These are phyloP conservation scores for Hypoxylon cercidicola DNA, from an alignment of 495 filamentous ascomycete genomes.

Conservation along the genomic window DNA sequence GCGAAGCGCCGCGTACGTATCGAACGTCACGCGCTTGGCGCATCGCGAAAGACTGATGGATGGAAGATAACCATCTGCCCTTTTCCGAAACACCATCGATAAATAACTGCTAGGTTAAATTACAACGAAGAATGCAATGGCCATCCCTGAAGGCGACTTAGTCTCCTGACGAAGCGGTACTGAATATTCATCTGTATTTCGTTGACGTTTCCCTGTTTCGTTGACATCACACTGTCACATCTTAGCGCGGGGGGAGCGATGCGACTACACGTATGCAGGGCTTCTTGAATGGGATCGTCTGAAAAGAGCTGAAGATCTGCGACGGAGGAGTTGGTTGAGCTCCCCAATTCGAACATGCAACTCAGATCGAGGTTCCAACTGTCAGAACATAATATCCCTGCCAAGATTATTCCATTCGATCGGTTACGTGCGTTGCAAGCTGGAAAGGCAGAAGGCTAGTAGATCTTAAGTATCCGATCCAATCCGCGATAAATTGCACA, in stretches of 20 bases:
- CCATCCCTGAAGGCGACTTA: too few relatives aligned
- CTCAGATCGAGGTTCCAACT: conserved; percentile 16
- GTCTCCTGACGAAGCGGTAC: too few relatives aligned
- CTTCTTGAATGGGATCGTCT: conserved; percentile 12
- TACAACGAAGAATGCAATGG: too few relatives aligned
- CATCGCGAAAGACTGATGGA: too few relatives aligned
- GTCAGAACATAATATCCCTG: too few relatives aligned
- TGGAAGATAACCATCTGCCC: not conserved
- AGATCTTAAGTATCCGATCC: too few relatives aligned
- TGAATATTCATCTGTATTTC: not conserved
- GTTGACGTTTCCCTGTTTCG: conserved; percentile 21
- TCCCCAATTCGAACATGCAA: conserved; percentile 19
- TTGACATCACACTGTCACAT: conserved; percentile 42
- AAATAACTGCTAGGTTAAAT: too few relatives aligned
- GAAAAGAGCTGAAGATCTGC: conserved; percentile 24
- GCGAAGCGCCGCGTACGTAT: conserved; percentile 18
- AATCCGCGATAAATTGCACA: too few relatives aligned
- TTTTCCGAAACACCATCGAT: not conserved
- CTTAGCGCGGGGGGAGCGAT: conserved; percentile 33
- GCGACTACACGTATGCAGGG: conserved; percentile 28
- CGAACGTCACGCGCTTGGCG: not conserved
- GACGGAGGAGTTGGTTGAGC: conserved; percentile 11
- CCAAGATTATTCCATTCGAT: too few relatives aligned
- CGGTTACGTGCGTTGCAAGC: too few relatives aligned
- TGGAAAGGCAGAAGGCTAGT: too few relatives aligned